These are phyloP conservation scores for Agaricus sinodeliciosus DNA, from an alignment of 768 basidiomycete genomes.

Conservation along the genomic window DNA sequence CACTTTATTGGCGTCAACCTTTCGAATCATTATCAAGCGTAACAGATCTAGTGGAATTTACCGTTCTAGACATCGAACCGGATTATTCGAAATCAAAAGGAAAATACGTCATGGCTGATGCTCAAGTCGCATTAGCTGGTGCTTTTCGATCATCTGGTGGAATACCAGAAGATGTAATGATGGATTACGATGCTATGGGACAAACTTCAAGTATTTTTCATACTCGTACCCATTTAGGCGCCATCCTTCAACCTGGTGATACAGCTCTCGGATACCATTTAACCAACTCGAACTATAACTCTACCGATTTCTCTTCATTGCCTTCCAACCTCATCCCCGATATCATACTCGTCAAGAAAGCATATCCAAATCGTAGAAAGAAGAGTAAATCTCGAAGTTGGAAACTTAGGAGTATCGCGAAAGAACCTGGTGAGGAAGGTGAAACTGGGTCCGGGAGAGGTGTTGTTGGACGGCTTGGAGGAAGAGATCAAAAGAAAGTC, in stretches of 20 bases:
- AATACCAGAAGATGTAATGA: conserved; percentile 43
- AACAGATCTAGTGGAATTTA: conserved; percentile 89
- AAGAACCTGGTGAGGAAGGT: conserved; percentile 84
- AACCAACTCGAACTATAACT: conserved; percentile 89
- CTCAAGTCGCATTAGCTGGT: conserved; percentile 82
- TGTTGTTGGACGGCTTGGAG: conserved; percentile 86
- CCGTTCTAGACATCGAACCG: conserved; percentile 89
- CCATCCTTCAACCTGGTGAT: conserved; percentile 88
- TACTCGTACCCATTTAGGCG: conserved; percentile 94
- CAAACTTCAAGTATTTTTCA: conserved; percentile 78
- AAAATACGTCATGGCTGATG: conserved; percentile 73
- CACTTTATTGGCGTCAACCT: conserved; percentile 86
- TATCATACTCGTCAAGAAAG: conserved; percentile 89
- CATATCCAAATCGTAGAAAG: conserved; percentile 90
- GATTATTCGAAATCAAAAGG: conserved; percentile 53
- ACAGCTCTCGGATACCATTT: conserved; percentile 89
- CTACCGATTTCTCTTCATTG: conserved; percentile 71
- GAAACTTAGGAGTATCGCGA: conserved; percentile 89
- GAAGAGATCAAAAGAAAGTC: conserved; percentile 86
- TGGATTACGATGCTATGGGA: conserved; percentile 58
- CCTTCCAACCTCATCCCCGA: conserved; percentile 72
- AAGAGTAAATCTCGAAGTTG: conserved; percentile 81
- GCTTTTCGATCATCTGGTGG: conserved; percentile 57
- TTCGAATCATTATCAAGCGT: conserved; percentile 80
- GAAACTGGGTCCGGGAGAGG: conserved; percentile 74